phyloP scores from a whole-genome alignment of 2,329 filamentous ascomycete species.

The Thelonectria olida region DNA sequence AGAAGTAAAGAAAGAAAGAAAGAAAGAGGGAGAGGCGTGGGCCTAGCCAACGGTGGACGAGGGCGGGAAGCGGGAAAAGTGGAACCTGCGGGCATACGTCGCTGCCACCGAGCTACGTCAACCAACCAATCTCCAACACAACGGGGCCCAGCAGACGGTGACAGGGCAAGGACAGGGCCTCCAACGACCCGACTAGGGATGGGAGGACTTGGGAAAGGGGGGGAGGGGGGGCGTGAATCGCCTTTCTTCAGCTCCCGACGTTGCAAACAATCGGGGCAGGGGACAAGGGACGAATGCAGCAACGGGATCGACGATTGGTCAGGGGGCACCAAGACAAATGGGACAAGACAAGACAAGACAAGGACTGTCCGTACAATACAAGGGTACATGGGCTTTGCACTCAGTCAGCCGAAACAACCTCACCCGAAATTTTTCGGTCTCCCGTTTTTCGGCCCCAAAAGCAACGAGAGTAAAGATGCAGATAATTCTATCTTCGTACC shows the following conservation, averaged over 20 bases:
- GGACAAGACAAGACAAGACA: too few species aligned
- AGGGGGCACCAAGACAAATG: background rate
- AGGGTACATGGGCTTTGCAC: conserved; percentile 6
- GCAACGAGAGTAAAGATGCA: background rate
- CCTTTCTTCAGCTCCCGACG: conserved; percentile 7
- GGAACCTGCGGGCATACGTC: background rate
- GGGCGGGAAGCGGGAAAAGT: conserved; percentile 21
- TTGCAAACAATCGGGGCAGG: background rate
- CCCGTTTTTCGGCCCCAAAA: conserved; percentile 20
- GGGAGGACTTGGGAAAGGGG: background rate
- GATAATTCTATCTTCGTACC: background rate
- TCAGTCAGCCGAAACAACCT: conserved; percentile 31
- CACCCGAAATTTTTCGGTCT: conserved; percentile 40
- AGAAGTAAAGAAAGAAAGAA: background rate
- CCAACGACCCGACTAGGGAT: background rate
- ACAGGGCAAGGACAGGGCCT: background rate
- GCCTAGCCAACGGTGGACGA: conserved; percentile 20
- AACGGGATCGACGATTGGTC: background rate
- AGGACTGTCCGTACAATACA: background rate
- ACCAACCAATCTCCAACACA: background rate
- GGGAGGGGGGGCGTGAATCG: conserved; percentile 7
- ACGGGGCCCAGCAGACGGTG: background rate
- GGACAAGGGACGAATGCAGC: background rate
- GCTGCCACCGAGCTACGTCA: background rate
- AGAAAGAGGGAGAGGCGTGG: conserved; percentile 1